Base-by-base conservation (phyloP, 257 asterid species). In the Scutellaria galericulata region DNA sequence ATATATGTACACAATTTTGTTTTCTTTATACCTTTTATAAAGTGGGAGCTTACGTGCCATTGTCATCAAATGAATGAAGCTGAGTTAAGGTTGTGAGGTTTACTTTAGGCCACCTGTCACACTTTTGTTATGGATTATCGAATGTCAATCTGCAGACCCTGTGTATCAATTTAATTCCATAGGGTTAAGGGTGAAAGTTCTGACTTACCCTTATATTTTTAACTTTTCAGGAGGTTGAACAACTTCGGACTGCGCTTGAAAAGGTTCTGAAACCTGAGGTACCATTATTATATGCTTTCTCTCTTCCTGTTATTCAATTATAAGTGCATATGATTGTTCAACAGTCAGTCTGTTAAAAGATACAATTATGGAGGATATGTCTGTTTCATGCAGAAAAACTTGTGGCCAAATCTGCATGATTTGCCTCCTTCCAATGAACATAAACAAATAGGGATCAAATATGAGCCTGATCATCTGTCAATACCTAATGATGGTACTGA, bases 141-240 rank as follows among this genome's bases (percentile, higher is more conserved):
- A 40, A 68, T 59, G 4, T 45, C 51, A 51, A 65, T 55, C 7
- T 54, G 46, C n/a, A 14, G 18, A 40, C 14, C 64, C 52, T 20
- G 7, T 51, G 68, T 22, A 22, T 18, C 48, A 64, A 52, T 77
- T 74, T 71, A 67, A 40, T 51, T 71, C 55, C 48, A 18, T 35
- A 7, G 15, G 44, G 8, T 31, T 22, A 44, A 31, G 56, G 31
- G 72, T n/a, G 64, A 61, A 52, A 44, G 44, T 63, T 69, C 56
- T 62, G 24, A 68, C 63, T 27, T 24, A 46, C 72, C 41, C 24
- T 31, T 2, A 24, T 31, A 31, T 68, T 15, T 70, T 48, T 15
- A 14, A 61, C 9, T 71, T 83, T 61, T 77, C 82, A 95, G 99
- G 99, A 92, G 82, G 93, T 90, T 61, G 98, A 87, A 80, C 92